These are phyloP conservation scores for Buxus sempervirens DNA, from an alignment of 164 flowering plant genomes.

Conservation along the genomic window DNA sequence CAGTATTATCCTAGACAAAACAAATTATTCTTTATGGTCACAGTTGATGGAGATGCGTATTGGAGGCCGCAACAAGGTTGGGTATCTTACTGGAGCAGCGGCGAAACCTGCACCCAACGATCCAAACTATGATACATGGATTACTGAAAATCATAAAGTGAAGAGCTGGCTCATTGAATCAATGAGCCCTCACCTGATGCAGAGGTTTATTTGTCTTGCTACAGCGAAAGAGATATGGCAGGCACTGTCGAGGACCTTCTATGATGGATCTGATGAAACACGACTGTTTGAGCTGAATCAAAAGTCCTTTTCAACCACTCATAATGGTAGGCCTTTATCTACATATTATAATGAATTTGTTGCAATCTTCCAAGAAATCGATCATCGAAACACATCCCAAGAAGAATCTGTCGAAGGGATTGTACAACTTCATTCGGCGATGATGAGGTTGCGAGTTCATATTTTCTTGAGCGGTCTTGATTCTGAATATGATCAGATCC, in stretches of 20 bases:
- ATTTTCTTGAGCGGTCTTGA: no score
- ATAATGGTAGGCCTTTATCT: no score
- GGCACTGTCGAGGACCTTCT: background rate
- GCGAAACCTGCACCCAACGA: background rate
- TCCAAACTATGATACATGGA: slow-evolving; percentile 5
- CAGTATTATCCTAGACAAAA: background rate
- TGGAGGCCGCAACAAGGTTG: slow-evolving; percentile 9
- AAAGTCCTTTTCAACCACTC: no score
- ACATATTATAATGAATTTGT: no score
- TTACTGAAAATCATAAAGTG: slow-evolving; percentile 7
- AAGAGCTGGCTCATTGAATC: no score
- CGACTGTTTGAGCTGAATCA: no score
- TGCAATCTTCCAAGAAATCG: no score
- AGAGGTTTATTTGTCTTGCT: background rate
- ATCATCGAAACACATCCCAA: no score
- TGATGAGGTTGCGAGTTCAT: no score
- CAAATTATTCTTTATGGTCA: slow-evolving; percentile 13
- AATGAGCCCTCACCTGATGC: background rate
- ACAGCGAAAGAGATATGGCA: background rate
- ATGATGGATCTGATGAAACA: background rate
- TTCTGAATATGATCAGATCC: no score
- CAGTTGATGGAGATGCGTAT: slow-evolving; percentile 19
- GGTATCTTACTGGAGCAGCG: slow-evolving; percentile 9
- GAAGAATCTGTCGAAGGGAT: no score
- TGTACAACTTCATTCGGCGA: no score